phyloP scores from a whole-genome alignment of 768 basidiomycete genomes.

The Sporobolomyces pararoseus region DNA sequence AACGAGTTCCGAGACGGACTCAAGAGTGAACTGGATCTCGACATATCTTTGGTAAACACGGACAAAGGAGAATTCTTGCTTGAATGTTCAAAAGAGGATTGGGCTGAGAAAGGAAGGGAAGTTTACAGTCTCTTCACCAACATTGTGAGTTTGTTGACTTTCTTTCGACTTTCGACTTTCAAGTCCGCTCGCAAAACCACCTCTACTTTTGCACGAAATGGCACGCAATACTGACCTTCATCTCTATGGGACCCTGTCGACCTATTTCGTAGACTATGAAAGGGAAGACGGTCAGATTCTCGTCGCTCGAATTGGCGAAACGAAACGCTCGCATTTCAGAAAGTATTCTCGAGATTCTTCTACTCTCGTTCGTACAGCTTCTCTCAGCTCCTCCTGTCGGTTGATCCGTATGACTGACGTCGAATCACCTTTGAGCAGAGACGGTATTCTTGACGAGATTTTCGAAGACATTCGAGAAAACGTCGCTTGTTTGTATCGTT shows the following conservation, averaged over 20 bases:
- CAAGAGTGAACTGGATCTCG: constrained; percentile 31
- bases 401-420: background rate
- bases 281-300: constrained; percentile 42
- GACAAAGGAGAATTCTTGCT: constrained; percentile 40
- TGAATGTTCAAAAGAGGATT: constrained; percentile 19
- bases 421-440: constrained; percentile 1
- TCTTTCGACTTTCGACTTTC: background rate
- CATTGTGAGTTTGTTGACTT: constrained; percentile 18
- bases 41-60: constrained; percentile 29
- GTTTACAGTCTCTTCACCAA: constrained; percentile 36
- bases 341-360: constrained; percentile 79
- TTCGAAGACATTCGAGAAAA: constrained; percentile 65
- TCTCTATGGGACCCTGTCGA: too few relatives aligned
- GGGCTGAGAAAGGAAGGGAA: constrained; percentile 30
- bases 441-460: constrained; percentile 74
- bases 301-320: constrained; percentile 43
- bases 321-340: constrained; percentile 73
- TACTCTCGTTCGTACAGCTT: constrained; percentile 46
- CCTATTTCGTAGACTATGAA: constrained; percentile 42
- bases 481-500: constrained; percentile 78
- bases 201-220: too few relatives aligned
- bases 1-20: constrained; percentile 57
- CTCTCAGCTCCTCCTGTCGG: background rate
- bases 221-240: too few relatives aligned
- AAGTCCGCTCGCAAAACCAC: too few relatives aligned